Percentiles rank a stretch among this genome's conserved stretches.
These are phyloP conservation scores for Suillus fuscotomentosus DNA, from an alignment of 768 basidiomycete genomes.

Conservation along the genomic window DNA sequence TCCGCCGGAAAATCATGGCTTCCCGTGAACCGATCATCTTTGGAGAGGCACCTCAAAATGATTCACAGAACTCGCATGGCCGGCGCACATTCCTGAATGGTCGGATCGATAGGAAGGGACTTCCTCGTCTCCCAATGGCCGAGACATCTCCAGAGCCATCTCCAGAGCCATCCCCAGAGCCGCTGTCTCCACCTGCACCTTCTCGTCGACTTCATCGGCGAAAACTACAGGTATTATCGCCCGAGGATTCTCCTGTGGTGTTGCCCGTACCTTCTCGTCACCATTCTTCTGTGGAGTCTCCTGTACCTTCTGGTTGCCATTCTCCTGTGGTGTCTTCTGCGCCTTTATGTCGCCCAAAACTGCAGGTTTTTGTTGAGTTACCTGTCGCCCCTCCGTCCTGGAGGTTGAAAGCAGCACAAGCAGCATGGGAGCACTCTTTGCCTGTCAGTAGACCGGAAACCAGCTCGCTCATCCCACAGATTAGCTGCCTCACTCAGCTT, in stretches of 20 bases:
- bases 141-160: background rate
- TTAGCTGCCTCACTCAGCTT: no score
- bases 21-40: background rate
- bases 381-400: background rate
- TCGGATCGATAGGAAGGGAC: background rate
- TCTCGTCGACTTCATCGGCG: background rate
- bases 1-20: background rate
- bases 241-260: background rate
- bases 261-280: no score
- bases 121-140: background rate
- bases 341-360: background rate
- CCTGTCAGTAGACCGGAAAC: background rate
- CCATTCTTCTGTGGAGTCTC: no score
- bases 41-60: background rate
- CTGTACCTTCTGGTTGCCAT: no score
- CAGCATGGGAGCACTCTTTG: background rate
- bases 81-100: background rate
- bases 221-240: background rate
- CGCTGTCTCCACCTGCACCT: background rate
- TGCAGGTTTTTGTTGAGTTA: background rate
- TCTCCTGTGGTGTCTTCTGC: background rate
- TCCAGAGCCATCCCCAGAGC: background rate
- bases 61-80: background rate
- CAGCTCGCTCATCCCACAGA: no score
- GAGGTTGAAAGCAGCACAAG: background rate